Conservation (phyloP, 1,139 yeast species). For the Pneumocystis oryctolagi region DNA sequence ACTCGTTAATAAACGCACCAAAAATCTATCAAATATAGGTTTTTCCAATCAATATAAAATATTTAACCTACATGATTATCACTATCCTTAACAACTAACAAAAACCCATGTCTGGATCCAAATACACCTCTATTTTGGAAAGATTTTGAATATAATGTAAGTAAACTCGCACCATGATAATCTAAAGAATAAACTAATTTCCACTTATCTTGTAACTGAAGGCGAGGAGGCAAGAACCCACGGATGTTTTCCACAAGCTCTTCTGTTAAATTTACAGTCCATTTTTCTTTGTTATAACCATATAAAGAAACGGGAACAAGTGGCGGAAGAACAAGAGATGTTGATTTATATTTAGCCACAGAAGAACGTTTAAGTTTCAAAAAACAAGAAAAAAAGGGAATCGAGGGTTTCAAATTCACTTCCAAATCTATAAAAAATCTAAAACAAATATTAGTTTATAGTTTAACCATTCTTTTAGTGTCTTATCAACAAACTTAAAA, state of each 20-base stretch:
- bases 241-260: slow-evolving; percentile 65
- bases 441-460: background rate
- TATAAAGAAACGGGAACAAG: background rate
- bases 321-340: background rate
- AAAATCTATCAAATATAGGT: slow-evolving; percentile 41
- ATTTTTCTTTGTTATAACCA: background rate
- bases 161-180: slow-evolving; percentile 79
- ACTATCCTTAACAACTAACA: slow-evolving; percentile 26
- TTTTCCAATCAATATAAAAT: slow-evolving; percentile 49
- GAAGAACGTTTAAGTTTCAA: background rate
- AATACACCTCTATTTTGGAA: slow-evolving; percentile 22
- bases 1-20: slow-evolving; percentile 75
- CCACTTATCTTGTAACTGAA: slow-evolving; percentile 71
- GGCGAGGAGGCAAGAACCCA: slow-evolving; percentile 54
- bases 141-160: slow-evolving; percentile 45
- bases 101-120: slow-evolving; percentile 20
- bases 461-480: background rate
- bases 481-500: background rate
- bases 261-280: slow-evolving; percentile 37
- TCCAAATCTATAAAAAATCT: background rate
- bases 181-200: slow-evolving; percentile 62
- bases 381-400: background rate
- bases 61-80: slow-evolving; percentile 38
- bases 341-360: background rate
- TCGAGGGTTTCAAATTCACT: background rate